Evolutionary conservation across 2,329 filamentous ascomycete species (phyloP), one percentile per base, ranked within the genome.

Genomic region (Teratosphaeria pseudoeucalypti): DNA sequence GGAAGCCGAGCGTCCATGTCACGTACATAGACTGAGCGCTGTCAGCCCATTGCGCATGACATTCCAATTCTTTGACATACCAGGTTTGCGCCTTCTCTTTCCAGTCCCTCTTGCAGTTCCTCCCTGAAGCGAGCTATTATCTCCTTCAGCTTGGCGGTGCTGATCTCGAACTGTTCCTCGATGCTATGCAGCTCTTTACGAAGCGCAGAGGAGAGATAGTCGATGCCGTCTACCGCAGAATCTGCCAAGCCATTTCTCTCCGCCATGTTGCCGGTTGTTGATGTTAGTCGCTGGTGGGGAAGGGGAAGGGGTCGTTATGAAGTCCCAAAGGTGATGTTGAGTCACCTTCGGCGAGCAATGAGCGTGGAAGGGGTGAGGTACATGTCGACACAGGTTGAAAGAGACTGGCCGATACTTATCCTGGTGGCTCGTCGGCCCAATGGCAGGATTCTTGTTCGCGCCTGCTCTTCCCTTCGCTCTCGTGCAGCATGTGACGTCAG

Each of bases 1-100:
- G 92, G 74, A 90, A 92, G 56, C 85, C 85, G 85, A 96, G 91
- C 62, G 95, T 92, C 92, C 92, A 97, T 61, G 92, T 96, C 60
- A 92, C 89, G 76, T 96, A 96, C 92, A 97, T 97, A 63, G 92
- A 92, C 90, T 95, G 67, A 54, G 23, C n/a, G n/a, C 34, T 43
- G 55, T 59, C 34, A 54, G 43, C n/a, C 26, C 7, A n/a, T 19
- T 16, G 27, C 29, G 14, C 10, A 19, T 43, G 49, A 29, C n/a
- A 11, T 23, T 43, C 12, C 6, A 26, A 3, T 9, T 39, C 3
- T 5, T 5, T 4, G 2, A 11, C 55, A n/a, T 58, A 60, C 60
- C 49, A 62, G 57, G 47, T 62, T 60, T n/a, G 52, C 16, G 49
- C 59, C 59, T 58, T 61, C 27, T 19, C 59, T 61, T 32, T 27